Evolutionary conservation across 768 basidiomycete genomes (phyloP), one percentile per base, ranked within the genome.

Genomic region (Termitomyces sp.): DNA sequence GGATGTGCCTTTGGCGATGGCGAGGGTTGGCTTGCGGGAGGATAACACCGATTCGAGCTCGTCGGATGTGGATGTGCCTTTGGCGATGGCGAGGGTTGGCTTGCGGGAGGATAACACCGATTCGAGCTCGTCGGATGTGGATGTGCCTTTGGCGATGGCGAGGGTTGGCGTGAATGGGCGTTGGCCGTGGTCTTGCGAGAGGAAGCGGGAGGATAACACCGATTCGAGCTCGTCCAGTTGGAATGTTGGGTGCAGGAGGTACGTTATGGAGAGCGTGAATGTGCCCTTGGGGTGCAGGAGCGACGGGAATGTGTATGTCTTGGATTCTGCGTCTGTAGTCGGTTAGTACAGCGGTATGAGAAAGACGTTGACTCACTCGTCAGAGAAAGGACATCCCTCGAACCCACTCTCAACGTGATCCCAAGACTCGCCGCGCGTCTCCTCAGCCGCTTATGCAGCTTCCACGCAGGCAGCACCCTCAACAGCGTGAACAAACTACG

Each of bases 161-260:
- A 91, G 73, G 0, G 90, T 91, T 0, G 89, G 90, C 0, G 86
- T 81, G 64, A 91, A 91, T 29, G 74, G 75, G 16, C 80, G 84
- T 60, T 83, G 80, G 60, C 89, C 86, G 51, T 83, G 75, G 60
- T 89, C 86, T 52, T 83, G 75, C 1, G 85, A 85, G 23, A 88
- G 74, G 63, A 93, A 89, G 13, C 83, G 75, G 3, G 85, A 86
- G 3, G 88, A 90, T 5, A 92, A 73, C 1, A 91, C 70, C 1
- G 86, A 85, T 68, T 93, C 91, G 31, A 86, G 76, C 59, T 89
- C 86, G 67, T 91, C 88, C 29, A 91, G 71, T 57, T 83, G 78
- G 73, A 92, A 92, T 62, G 79, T 73, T 4, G 89, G 88, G 1
- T 78, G 71, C 12, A 79, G 73, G 44, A 91, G 81, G 68, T 89